Evolutionary conservation across 176 grass and related monocot species (phyloP).

Genomic region (Carex pumila): DNA sequence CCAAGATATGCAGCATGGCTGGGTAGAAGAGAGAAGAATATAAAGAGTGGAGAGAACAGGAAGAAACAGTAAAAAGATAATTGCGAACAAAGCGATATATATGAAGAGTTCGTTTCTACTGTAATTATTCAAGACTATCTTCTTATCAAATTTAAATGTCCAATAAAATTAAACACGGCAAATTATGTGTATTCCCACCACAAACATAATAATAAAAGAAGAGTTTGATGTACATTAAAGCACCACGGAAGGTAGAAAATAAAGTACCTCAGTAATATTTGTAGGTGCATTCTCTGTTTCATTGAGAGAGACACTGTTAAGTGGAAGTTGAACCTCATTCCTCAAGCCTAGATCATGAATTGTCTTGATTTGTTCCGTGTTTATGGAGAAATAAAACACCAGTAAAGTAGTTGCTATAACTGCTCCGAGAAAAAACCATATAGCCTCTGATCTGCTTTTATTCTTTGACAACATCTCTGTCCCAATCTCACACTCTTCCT

Average conservation of each 20-base stretch:
- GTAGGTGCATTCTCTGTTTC: constrained; percentile 7
- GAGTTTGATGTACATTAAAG: too few species aligned
- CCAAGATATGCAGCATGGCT: too few species aligned
- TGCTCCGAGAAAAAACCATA: constrained; percentile 1
- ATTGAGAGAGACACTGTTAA: background rate
- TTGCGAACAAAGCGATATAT: too few species aligned
- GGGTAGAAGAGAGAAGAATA: too few species aligned
- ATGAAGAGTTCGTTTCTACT: too few species aligned
- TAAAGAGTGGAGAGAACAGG: too few species aligned
- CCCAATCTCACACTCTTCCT: background rate
- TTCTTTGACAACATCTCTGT: background rate
- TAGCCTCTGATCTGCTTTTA: background rate
- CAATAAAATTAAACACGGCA: background rate
- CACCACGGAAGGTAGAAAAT: background rate
- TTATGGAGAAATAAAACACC: background rate
- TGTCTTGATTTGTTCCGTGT: background rate
- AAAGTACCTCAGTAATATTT: background rate
- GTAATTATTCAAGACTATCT: too few species aligned
- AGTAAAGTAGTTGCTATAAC: background rate
- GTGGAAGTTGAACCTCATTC: background rate
- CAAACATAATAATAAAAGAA: too few species aligned
- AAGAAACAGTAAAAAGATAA: too few species aligned
- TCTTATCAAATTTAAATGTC: too few species aligned
- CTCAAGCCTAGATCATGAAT: background rate
- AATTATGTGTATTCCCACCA: background rate